phyloP scores from a whole-genome alignment of 2,329 filamentous ascomycete genomes.

The Fusarium concolor region DNA sequence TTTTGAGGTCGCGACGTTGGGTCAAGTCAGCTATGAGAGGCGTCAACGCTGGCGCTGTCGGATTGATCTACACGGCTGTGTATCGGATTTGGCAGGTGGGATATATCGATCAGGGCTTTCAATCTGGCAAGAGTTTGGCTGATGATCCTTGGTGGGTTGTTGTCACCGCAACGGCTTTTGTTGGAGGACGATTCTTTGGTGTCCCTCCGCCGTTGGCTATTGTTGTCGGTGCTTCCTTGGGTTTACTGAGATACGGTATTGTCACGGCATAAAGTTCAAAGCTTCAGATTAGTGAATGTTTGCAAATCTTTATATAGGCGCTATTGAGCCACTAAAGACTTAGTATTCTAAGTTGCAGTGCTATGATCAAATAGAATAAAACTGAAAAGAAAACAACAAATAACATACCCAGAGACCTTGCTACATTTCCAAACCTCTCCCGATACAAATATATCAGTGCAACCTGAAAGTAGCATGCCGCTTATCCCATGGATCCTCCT shows the following conservation, averaged over 20 bases:
- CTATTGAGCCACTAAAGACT: too few relatives aligned
- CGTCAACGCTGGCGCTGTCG: slow-evolving; percentile 70
- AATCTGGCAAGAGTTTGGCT: slow-evolving; percentile 63
- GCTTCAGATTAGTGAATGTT: too few relatives aligned
- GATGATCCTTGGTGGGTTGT: slow-evolving; percentile 74
- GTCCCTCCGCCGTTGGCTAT: not conserved
- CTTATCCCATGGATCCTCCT: too few relatives aligned
- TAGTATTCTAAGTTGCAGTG: too few relatives aligned
- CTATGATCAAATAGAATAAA: too few relatives aligned
- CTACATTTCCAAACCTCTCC: too few relatives aligned
- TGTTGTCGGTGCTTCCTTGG: slow-evolving; percentile 13
- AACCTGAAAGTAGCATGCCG: too few relatives aligned
- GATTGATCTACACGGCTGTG: slow-evolving; percentile 72
- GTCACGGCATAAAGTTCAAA: not conserved
- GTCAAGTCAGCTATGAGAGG: slow-evolving; percentile 65
- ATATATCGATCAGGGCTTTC: slow-evolving; percentile 62
- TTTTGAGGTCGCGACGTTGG: slow-evolving; percentile 57
- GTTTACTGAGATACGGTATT: slow-evolving; percentile 10
- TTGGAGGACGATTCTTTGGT: slow-evolving; percentile 8
- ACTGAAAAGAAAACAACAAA: too few relatives aligned
- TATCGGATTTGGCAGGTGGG: slow-evolving; percentile 73
- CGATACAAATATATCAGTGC: too few relatives aligned
- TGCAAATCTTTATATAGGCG: too few relatives aligned
- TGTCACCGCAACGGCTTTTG: slow-evolving; percentile 58
- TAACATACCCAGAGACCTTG: too few relatives aligned